Evolutionary conservation across 1,284 basidiomycete genomes (phyloP).

Genomic region (Sanghuangporus weigelae): DNA sequence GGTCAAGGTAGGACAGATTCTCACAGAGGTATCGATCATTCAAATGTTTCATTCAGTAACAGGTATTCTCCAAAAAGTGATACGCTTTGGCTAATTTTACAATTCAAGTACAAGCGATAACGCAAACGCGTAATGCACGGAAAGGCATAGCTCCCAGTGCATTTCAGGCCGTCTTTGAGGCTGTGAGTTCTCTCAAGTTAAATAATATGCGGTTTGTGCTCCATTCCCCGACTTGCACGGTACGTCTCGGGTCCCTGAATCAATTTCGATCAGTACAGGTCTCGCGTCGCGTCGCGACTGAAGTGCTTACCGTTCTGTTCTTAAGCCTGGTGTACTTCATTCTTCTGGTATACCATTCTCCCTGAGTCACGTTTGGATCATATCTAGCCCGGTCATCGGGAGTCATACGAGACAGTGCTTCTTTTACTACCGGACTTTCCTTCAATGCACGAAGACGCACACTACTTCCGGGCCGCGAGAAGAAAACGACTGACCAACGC

Average conservation of each 20-base stretch:
- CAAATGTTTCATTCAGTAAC: too few relatives aligned
- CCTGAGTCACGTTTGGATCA: constrained; percentile 33
- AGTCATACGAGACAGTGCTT: not conserved
- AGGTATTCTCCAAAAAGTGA: too few relatives aligned
- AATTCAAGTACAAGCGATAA: too few relatives aligned
- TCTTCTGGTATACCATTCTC: constrained; percentile 44
- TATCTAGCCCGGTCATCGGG: constrained; percentile 10
- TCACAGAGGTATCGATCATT: too few relatives aligned
- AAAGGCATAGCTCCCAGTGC: too few relatives aligned
- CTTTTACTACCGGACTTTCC: constrained; percentile 31
- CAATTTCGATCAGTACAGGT: not conserved
- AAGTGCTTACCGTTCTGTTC: constrained; percentile 33
- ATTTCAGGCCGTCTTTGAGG: too few relatives aligned
- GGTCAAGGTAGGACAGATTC: too few relatives aligned
- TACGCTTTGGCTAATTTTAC: too few relatives aligned
- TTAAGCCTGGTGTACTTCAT: constrained; percentile 42
- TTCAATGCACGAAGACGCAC: constrained; percentile 44
- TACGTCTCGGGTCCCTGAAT: constrained; percentile 31
- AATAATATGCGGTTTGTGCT: constrained; percentile 25
- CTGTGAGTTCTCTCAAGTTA: constrained; percentile 5
- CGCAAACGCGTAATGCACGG: too few relatives aligned
- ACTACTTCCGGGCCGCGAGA: constrained; percentile 53
- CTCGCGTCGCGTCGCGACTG: not conserved
- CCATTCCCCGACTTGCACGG: constrained; percentile 32
- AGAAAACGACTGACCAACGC: constrained; percentile 59